Evolutionary conservation across 495 filamentous ascomycete genomes (phyloP).

Genomic region (Hypoxylon fuscum): DNA sequence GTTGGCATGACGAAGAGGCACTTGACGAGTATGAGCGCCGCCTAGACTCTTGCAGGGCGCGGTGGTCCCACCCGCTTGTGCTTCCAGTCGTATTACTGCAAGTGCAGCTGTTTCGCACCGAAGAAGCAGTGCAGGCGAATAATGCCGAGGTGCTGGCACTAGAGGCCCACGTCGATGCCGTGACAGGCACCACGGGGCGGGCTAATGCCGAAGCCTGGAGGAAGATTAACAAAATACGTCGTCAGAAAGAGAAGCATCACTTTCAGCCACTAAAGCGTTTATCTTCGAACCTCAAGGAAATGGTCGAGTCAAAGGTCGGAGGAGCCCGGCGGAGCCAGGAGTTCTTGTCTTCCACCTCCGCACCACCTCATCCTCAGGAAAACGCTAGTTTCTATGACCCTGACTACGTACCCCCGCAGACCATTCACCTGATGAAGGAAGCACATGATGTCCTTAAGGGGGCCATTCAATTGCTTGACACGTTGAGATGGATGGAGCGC

Average conservation of each 20-base stretch:
- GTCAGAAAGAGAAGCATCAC: conserved; percentile 22
- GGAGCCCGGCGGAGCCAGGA: conserved; percentile 23
- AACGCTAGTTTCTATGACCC: conserved; percentile 33
- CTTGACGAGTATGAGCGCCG: conserved; percentile 47
- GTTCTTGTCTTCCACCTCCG: neutral
- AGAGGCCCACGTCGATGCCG: conserved; percentile 43
- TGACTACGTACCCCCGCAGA: conserved; percentile 44
- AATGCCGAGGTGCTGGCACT: conserved; percentile 41
- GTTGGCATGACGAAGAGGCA: conserved; percentile 44
- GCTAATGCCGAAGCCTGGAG: conserved; percentile 41
- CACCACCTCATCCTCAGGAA: conserved; percentile 13
- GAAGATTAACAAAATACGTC: conserved; percentile 17
- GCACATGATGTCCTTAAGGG: conserved; percentile 46
- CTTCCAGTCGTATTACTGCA: conserved; percentile 44
- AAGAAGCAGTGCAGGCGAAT: conserved; percentile 45
- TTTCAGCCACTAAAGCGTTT: conserved; percentile 38
- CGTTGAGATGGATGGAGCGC: conserved; percentile 49
- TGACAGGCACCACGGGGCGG: conserved; percentile 43
- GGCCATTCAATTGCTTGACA: conserved; percentile 44
- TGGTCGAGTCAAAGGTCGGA: conserved; percentile 37
- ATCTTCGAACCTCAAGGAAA: conserved; percentile 34
- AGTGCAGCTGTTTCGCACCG: conserved; percentile 46
- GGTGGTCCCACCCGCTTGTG: conserved; percentile 47
- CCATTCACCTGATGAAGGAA: conserved; percentile 47
- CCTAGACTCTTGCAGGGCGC: conserved; percentile 44